Conservation (phyloP, 1,139 yeast species). For the Nakaseomyces bracarensis region DNA sequence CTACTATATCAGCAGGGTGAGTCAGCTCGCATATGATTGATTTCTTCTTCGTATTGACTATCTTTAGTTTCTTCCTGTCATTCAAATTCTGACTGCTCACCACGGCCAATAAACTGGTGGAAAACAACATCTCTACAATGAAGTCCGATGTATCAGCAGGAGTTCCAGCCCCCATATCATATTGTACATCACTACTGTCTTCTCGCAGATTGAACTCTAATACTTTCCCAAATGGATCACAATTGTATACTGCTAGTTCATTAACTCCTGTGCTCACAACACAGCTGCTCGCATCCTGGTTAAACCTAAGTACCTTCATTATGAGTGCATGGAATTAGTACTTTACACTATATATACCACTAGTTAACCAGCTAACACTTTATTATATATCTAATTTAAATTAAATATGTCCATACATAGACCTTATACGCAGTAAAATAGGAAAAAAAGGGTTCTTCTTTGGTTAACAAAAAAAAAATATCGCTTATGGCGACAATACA, state of each 20-base stretch:
- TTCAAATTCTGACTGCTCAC: slow-evolving; percentile 37
- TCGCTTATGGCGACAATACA: not conserved
- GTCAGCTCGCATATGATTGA: slow-evolving; percentile 43
- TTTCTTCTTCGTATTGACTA: slow-evolving; percentile 53
- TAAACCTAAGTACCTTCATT: slow-evolving; percentile 28
- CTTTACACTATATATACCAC: too few relatives aligned
- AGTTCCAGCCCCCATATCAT: slow-evolving; percentile 8
- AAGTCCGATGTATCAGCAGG: slow-evolving; percentile 11
- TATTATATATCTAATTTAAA: too few relatives aligned
- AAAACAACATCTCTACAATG: slow-evolving; percentile 57
- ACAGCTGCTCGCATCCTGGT: slow-evolving; percentile 31
- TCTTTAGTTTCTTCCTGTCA: slow-evolving; percentile 45
- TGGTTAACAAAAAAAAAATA: too few relatives aligned
- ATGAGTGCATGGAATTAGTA: too few relatives aligned
- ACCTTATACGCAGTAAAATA: too few relatives aligned
- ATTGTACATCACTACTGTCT: slow-evolving; percentile 6
- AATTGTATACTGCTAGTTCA: slow-evolving; percentile 26
- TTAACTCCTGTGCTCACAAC: slow-evolving; percentile 20
- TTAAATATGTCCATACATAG: too few relatives aligned
- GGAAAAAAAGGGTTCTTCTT: too few relatives aligned
- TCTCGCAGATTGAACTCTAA: slow-evolving; percentile 22
- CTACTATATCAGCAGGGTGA: slow-evolving; percentile 53
- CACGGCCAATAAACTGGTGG: slow-evolving; percentile 60
- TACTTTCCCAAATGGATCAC: slow-evolving; percentile 33
- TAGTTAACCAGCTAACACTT: too few relatives aligned